These are phyloP conservation scores for Colletotrichum eremochloae DNA, from an alignment of 2,329 filamentous ascomycete genomes.

Conservation along the genomic window DNA sequence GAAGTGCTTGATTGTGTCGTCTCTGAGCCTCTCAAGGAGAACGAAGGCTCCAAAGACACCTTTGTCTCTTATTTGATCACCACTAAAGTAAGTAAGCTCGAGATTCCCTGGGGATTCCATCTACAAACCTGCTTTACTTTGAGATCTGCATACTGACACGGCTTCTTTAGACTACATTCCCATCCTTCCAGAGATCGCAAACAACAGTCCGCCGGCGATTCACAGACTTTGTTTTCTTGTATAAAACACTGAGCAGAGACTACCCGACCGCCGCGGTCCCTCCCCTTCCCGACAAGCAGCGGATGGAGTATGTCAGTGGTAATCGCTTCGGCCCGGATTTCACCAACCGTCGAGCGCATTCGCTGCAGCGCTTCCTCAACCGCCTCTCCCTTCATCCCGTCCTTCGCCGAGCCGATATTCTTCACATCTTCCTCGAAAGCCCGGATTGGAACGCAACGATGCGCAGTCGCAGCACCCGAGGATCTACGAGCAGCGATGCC, in stretches of 20 bases:
- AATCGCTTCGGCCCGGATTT: constrained; percentile 96
- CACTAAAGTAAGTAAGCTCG: constrained; percentile 74
- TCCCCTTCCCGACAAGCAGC: constrained; percentile 96
- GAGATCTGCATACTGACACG: constrained; percentile 25
- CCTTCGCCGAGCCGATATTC: constrained; percentile 83
- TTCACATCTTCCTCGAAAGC: constrained; percentile 92
- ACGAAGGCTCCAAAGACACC: constrained; percentile 94
- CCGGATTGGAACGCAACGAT: constrained; percentile 98
- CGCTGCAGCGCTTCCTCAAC: constrained; percentile 89
- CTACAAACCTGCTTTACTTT: constrained; percentile 8
- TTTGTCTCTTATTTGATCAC: constrained; percentile 97
- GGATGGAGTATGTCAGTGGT: constrained; percentile 97
- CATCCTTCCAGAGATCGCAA: constrained; percentile 86
- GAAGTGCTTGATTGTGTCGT: constrained; percentile 89
- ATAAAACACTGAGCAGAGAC: constrained; percentile 88
- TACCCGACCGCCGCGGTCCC: constrained; percentile 94
- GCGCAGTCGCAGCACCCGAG: constrained; percentile 79
- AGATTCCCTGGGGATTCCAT: constrained; percentile 15
- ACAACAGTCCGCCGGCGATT: constrained; percentile 90
- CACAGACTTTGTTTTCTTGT: constrained; percentile 97
- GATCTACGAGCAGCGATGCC: constrained; percentile 64
- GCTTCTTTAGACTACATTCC: constrained; percentile 85
- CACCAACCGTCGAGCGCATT: constrained; percentile 88
- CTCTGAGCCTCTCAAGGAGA: constrained; percentile 89
- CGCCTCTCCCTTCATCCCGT: constrained; percentile 90